These are phyloP conservation scores for Linanthus parryae DNA, from an alignment of 148 eudicot genomes.

Conservation along the genomic window DNA sequence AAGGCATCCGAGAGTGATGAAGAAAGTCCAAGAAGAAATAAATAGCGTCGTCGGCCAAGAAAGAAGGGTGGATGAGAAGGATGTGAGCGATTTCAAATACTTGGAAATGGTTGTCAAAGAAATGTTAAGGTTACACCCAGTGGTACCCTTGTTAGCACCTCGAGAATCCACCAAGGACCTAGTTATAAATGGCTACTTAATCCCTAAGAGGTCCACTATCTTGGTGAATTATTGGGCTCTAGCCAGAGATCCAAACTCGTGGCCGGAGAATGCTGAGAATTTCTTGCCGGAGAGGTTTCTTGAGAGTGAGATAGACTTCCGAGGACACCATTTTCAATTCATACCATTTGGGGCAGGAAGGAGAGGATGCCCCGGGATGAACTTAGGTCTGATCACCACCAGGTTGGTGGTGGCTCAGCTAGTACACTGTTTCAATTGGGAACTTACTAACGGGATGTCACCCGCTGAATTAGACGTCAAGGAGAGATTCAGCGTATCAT, in stretches of 20 bases:
- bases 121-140: constrained; percentile 19
- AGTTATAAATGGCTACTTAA: constrained; percentile 5
- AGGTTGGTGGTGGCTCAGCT: constrained; percentile 65
- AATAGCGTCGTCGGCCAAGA: no score
- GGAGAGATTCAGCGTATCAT: constrained; percentile 50
- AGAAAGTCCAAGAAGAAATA: no score
- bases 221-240: constrained; percentile 28
- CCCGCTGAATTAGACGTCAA: constrained; percentile 48
- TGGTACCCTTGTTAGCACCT: constrained; percentile 12
- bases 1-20: no score
- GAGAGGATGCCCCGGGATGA: constrained; percentile 82
- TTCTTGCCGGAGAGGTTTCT: constrained; percentile 25
- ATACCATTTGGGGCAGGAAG: constrained; percentile 82
- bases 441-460: constrained; percentile 72
- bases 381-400: constrained; percentile 54
- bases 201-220: constrained; percentile 24
- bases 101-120: no score
- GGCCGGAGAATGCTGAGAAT: constrained; percentile 21
- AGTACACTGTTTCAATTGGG: constrained; percentile 65
- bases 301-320: constrained; percentile 11
- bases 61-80: no score
- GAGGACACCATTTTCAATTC: constrained; percentile 48
- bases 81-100: no score
- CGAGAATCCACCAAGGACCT: constrained; percentile 21
- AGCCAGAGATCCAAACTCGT: constrained; percentile 21